A percentile compares a stretch with the other conserved stretches of the same genome.
Conservation (phyloP, 352 stramenopile genomes). For the Thalassiosira livingstoniorum region DNA sequence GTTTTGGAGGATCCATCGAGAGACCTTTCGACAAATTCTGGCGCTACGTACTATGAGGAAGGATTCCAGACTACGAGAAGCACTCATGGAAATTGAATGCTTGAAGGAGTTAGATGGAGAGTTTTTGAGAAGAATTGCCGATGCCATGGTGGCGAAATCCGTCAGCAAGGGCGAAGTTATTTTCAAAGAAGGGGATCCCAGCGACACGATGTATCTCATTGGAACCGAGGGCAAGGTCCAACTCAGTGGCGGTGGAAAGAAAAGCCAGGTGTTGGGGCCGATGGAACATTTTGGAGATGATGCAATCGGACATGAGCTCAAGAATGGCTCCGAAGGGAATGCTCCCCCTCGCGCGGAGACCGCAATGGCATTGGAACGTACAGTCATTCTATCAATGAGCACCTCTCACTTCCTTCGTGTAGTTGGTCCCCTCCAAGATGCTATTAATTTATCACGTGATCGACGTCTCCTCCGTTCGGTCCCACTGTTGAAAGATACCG, state of each 20-base stretch:
- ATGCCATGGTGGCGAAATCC: conserved; percentile 60
- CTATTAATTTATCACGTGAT: conserved; percentile 38
- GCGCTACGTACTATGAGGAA: conserved; percentile 14
- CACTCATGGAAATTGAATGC: conserved; percentile 51
- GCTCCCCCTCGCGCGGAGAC: conserved; percentile 1
- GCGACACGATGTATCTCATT: conserved; percentile 41
- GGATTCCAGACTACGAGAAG: conserved; percentile 20
- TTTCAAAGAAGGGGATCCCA: conserved; percentile 52
- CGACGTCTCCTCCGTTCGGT: conserved; percentile 49
- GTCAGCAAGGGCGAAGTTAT: conserved; percentile 91
- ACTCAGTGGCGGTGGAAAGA: background rate
- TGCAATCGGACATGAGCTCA: conserved; percentile 32
- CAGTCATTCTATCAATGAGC: conserved; percentile 53
- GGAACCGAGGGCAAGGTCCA: conserved; percentile 40
- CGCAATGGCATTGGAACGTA: conserved; percentile 38
- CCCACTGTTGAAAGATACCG: conserved; percentile 57
- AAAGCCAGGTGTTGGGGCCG: background rate
- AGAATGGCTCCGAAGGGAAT: conserved; percentile 43
- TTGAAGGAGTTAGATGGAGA: conserved; percentile 55
- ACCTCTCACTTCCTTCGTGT: conserved; percentile 21
- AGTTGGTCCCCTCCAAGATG: conserved; percentile 38
- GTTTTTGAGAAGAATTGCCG: conserved; percentile 59
- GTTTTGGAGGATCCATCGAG: conserved; percentile 18
- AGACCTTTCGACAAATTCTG: conserved; percentile 27
- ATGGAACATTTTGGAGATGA: conserved; percentile 34